Base-by-base conservation (phyloP, 768 basidiomycete species). In the Suillus weaverae region DNA sequence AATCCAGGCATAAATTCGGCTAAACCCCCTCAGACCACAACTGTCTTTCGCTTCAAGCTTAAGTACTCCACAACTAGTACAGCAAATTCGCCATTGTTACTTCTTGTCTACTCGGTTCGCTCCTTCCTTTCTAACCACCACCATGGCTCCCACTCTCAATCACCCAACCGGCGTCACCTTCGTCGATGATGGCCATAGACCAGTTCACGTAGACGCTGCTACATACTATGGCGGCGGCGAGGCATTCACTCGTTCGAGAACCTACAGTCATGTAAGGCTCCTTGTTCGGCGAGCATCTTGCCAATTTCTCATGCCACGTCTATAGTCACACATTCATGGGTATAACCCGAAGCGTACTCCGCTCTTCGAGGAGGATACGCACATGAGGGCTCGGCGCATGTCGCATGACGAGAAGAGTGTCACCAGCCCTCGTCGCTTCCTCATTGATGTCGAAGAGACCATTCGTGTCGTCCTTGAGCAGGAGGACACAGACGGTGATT, bases 361-460 rank as follows among this genome's bases (percentile, higher is more conserved):
- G 14, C 82, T 85, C 11, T 93, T 96, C 74, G 84, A 91, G 63
- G 89, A 94, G 54, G 92, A 94, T 75, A 84, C 81, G 74, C 90
- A 92, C 73, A 78, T 80, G 59, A 83, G 92, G 36, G 81, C 89
- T 60, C 85, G 95, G 55, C 85, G 95, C 62, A 82, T 97, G 81
- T 96, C 94, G 22, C 95, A 97, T 73, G 95, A 98, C 74, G 95
- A 97, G 79, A 92, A 94, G 78, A 87, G 88, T 60, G 84, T 87
- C 18, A 82, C 89, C 0, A 89, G 85, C 0, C 92, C 95, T 4
- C 83, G 96, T 50, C 89, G 95, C 46, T 99, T 97, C 80, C 84
- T 99, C 60, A 94, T 99, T 64, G 97, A 98, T 72, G 97, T 99
- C 18, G 97, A 99, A 72, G 97, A 98, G 78, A 99, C 97, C 38